Base-by-base conservation (phyloP, 352 stramenopile species). In the Phytopythium vexans region DNA sequence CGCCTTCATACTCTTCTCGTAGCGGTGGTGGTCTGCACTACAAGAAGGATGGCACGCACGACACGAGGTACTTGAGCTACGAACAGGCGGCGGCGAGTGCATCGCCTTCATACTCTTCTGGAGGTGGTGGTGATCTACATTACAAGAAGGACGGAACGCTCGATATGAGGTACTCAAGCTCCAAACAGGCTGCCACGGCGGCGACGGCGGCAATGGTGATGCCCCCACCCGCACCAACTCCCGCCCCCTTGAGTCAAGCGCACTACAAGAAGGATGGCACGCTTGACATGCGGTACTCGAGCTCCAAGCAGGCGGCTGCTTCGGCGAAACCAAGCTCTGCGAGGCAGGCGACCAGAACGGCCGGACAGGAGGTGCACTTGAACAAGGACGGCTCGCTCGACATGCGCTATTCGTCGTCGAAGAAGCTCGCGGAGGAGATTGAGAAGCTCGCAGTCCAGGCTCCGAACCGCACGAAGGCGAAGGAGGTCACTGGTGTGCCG, bases 241-340 rank as follows among this genome's bases (percentile, higher is more conserved):
- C 49, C 14, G 43, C 41, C 14, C 41, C 58, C 9, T 51, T 49
- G 3, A 55, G 33, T 21, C 40, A 39, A 14, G 12, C 21, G 39
- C 55, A 68, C 46, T 56, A 57, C 50, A 68, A 53, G 27, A 68
- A 68, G 46, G 55, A 21, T 45, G 60, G 60, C 0, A 32, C 47
- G 5, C 47, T 68, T 1, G 62, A 70, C 33, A 70, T 70, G 62
- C 56, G 57, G 36, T 70, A 66, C 56, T 66, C 64, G 45, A 52
- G 49, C 3, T 70, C 62, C 7, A 46, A 27, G 7, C 51, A 66
- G 31, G 47, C 60, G 4, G 57, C 52, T 10, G 6, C 39, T 43
- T 15, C 39, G 39, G 12, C 2, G 37, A 41, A 9, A 14, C 8
- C 37, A 9, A 14, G 8, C 12, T 14, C 37, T 14, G 8, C 37